Base-by-base conservation (phyloP, 2,329 filamentous ascomycete species). In the Hirsutella thompsonii region DNA sequence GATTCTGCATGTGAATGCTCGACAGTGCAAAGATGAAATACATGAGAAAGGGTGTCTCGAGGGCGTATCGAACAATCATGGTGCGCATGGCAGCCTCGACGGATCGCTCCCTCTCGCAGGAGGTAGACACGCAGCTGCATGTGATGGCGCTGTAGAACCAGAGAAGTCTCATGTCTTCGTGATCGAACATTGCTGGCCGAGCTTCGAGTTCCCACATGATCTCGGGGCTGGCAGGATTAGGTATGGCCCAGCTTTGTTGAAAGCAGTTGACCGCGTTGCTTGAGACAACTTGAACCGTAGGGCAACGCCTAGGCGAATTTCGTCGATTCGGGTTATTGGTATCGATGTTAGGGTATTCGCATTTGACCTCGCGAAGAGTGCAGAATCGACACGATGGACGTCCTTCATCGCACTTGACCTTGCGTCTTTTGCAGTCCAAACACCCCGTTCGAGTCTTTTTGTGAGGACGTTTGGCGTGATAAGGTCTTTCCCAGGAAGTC, bases 371-470 rank as follows among this genome's bases (percentile, higher is more conserved):
- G 43, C 72, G 64, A 44, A 69, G 53, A 34, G 55, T 61, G 52
- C 73, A 76, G 23, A 64, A 60, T 33, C 63, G 63, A 49, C 72
- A 76, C 3, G 58, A 50, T 0, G 73, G 73, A 21, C 61, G 64
- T 5, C 49, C 59, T 50, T 76, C 71, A 44, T 72, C 67, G 54
- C 72, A 75, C 55, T 72, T 74, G 41, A 72, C 68, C 54, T 71
- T 74, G 41, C 72, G 66, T 14, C 55, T 53, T 55, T 76, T 76
- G 62, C 72, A 76, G 49, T 68, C 71, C 45, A 58, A 59, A 49
- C 72, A 76, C 5, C 71, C 72, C 2, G 61, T 58, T 23, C 72
- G 60, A 2, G 71, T 73, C 54, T 76, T 76, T 47, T 61, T 69
- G 52, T 76, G 72, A 37, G 71, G 69, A 10, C 70, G 63, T 52